These are phyloP conservation scores for Saccharomycopsis capsularis DNA, from an alignment of 805 yeast genomes.

Conservation along the genomic window DNA sequence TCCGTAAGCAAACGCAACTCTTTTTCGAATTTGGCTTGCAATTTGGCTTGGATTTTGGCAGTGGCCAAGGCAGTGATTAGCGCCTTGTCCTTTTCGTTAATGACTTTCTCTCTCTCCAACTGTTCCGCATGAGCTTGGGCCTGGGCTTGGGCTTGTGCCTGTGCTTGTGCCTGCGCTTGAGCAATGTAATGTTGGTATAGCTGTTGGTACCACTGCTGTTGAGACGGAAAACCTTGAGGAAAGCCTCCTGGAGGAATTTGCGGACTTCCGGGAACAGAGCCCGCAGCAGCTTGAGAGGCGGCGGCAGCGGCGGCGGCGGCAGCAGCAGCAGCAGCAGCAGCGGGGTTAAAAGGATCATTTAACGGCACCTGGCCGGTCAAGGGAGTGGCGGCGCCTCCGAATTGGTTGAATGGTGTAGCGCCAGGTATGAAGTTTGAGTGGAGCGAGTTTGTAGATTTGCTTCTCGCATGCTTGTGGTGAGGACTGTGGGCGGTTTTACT, in stretches of 20 bases:
- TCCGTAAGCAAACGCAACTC: constrained; percentile 13
- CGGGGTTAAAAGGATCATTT: constrained; percentile 4
- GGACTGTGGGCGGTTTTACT: neutral
- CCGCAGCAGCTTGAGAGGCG: constrained; percentile 9
- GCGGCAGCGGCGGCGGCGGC: constrained; percentile 21
- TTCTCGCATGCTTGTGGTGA: constrained; percentile 4
- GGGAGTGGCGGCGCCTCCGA: neutral
- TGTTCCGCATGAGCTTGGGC: constrained; percentile 17
- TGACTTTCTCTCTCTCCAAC: constrained; percentile 3
- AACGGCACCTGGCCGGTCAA: constrained; percentile 3
- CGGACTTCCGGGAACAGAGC: constrained; percentile 9
- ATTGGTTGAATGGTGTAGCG: constrained; percentile 1
- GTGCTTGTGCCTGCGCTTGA: constrained; percentile 18
- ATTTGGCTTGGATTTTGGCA: constrained; percentile 18
- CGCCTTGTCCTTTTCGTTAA: constrained; percentile 14
- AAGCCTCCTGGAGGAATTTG: neutral
- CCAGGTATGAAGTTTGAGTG: constrained; percentile 8
- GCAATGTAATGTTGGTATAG: constrained; percentile 11
- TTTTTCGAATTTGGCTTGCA: constrained; percentile 19
- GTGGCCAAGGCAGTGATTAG: constrained; percentile 17
- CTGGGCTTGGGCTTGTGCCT: constrained; percentile 24
- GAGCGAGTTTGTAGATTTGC: constrained; percentile 8
- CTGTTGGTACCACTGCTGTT: constrained; percentile 17
- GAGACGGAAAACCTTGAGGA: neutral
- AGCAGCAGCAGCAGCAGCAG: constrained; percentile 16